Base-by-base conservation (phyloP, 768 basidiomycete genomes). In the Leccinellum luteum region DNA sequence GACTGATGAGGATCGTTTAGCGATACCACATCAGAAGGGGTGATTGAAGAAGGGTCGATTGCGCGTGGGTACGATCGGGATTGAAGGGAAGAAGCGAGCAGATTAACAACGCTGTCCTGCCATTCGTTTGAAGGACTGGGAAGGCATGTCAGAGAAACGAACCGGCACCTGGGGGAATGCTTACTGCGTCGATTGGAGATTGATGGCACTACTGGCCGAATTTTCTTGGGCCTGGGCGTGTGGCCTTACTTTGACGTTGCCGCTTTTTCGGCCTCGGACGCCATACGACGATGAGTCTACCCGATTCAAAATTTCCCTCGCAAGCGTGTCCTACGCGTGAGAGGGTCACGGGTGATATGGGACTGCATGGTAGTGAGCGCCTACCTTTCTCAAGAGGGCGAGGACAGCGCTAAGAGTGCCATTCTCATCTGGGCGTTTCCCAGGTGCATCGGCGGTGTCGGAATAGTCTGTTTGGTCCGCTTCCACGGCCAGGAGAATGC, bases 241-340 rank as follows among this genome's bases (percentile, higher is more conserved):
- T n/a, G 63, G 55, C 9, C 72, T 68, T 23, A 48, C 31, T 55
- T 72, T 75, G 32, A 62, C 54, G n/a, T 72, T 72, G 35, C 76
- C 76, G 13, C 74, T 74, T 60, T 80, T 84, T 38, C 89, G 83
- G 31, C 89, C 89, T 66, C 83, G 85, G 64, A 83, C 81, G 31
- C 92, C 92, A 68, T 92, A 93, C 0, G 87, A 79, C 12, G 89
- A 87, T 62, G 82, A 80, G 69, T 92, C 89, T n/a, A 94, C 90
- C 28, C 90, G 86, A 53, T 79, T 80, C 55, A 92, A 82, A 58
- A 95, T 92, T 63, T 92, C 90, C 55, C 79, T 81, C 2, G 93
- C 91, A 3, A 94, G 78, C 0, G 86, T 75, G 64, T 94, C 92
- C 86, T 90, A 66, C 19, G 67, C 62, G 53, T 58, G 63, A 63